Conservation (phyloP, 2,329 filamentous ascomycete genomes). For the Bipolaris sorokiniana region DNA sequence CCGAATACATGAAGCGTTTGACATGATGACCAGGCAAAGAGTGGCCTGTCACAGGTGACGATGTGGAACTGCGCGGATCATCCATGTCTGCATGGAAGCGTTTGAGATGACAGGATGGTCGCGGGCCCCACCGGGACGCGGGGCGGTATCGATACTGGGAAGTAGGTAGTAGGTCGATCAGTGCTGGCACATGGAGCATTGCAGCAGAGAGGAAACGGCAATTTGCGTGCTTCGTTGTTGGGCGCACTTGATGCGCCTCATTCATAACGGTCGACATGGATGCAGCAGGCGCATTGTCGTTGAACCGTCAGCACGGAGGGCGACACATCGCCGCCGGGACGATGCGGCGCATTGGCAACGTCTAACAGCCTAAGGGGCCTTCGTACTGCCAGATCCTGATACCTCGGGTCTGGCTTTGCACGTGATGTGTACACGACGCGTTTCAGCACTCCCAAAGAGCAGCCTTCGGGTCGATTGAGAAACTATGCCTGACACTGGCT, state of each 20-base stretch:
- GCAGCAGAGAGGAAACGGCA: conserved; percentile 3
- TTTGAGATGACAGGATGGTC: conserved; percentile 36
- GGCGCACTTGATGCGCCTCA: not conserved
- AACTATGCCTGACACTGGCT: conserved; percentile 10
- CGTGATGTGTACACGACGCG: conserved; percentile 24
- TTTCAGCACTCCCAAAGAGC: conserved; percentile 27
- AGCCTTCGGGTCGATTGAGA: conserved; percentile 15
- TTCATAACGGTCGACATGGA: not conserved
- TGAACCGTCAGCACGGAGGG: not conserved
- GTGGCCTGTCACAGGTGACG: conserved; percentile 36
- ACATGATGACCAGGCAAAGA: conserved; percentile 32
- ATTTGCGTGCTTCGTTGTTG: not conserved
- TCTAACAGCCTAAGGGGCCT: conserved; percentile 24
- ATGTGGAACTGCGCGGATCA: conserved; percentile 19
- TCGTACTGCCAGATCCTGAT: conserved; percentile 22
- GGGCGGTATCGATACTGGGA: conserved; percentile 12
- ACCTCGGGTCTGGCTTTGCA: conserved; percentile 21
- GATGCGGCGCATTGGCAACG: conserved; percentile 25
- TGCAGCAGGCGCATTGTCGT: not conserved
- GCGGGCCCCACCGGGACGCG: conserved; percentile 19
- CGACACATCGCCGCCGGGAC: conserved; percentile 8
- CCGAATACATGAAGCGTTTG: conserved; percentile 49
- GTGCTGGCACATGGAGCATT: not conserved
- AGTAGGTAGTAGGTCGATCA: not conserved
- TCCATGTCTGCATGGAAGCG: conserved; percentile 29